Conservation (phyloP, 108 stramenopile species). For the Asterionellopsis glacialis region DNA sequence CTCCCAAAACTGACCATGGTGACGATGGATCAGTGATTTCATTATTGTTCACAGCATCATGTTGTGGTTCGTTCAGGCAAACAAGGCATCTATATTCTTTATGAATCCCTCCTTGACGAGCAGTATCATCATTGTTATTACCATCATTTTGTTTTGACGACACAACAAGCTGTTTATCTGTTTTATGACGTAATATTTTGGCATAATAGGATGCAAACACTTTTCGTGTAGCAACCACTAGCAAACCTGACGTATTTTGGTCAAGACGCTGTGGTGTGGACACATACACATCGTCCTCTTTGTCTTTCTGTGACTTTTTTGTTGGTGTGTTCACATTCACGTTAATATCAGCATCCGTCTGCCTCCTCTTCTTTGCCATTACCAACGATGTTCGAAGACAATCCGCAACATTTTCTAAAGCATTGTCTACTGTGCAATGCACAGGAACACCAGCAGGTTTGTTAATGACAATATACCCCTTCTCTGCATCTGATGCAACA, state of each 20-base stretch:
- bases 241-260: constrained; percentile 77
- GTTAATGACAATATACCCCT: constrained; percentile 62
- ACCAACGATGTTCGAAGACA: not conserved
- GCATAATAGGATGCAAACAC: constrained; percentile 82
- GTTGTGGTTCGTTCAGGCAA: constrained; percentile 28
- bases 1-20: constrained; percentile 11
- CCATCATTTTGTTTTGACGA: not conserved
- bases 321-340: not conserved
- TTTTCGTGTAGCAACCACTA: constrained; percentile 72
- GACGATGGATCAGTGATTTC: not conserved
- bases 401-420: constrained; percentile 69
- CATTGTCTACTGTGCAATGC: constrained; percentile 82
- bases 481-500: constrained; percentile 33
- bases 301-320: constrained; percentile 6
- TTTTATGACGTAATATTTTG: constrained; percentile 58
- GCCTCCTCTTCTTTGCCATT: not conserved
- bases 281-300: constrained; percentile 34
- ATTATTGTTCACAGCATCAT: not conserved
- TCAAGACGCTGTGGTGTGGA: constrained; percentile 73
- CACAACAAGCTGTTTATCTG: not conserved
- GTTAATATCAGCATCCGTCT: not conserved
- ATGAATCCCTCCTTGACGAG: constrained; percentile 38
- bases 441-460: constrained; percentile 79
- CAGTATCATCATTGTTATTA: not conserved
- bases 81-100: constrained; percentile 79